These are phyloP conservation scores for Monosporascus sp. DNA, from an alignment of 2,329 filamentous ascomycete species.

Conservation along the genomic window DNA sequence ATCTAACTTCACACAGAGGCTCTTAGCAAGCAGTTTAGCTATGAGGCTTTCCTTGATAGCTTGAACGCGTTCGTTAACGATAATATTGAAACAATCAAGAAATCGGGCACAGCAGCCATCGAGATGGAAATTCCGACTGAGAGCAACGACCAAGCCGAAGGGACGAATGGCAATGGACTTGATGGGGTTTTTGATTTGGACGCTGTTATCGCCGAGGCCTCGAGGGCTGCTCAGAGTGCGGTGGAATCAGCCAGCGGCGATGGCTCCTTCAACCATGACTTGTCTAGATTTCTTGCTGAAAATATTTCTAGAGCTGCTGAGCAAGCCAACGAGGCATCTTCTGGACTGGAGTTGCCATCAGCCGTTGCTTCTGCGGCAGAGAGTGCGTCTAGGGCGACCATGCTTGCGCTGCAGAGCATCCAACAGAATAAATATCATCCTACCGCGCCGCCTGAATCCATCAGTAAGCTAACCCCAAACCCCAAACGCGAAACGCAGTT, in stretches of 20 bases:
- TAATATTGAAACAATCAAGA: conserved; percentile 24
- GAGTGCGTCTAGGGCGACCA: conserved; percentile 27
- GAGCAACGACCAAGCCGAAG: conserved; percentile 10
- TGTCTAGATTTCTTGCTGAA: conserved; percentile 24
- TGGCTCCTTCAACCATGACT: conserved; percentile 15
- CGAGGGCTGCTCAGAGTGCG: conserved; percentile 23
- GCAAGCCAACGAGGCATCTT: conserved; percentile 20
- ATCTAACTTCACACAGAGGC: conserved; percentile 15
- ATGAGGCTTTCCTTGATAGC: conserved; percentile 27
- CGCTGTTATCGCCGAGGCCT: conserved; percentile 28
- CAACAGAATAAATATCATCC: conserved; percentile 28
- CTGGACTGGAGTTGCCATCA: conserved; percentile 21
- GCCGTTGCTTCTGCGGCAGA: conserved; percentile 25
- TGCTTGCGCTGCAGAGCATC: conserved; percentile 27
- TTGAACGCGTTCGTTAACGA: conserved; percentile 28
- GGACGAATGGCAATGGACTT: conserved; percentile 13
- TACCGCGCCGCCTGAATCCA: conserved; percentile 22
- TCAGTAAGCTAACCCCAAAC: conserved; percentile 10
- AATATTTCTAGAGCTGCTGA: conserved; percentile 26
- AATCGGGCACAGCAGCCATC: conserved; percentile 17
- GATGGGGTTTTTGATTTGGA: conserved; percentile 24
- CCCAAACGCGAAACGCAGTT: neutral
- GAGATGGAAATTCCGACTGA: conserved; percentile 16
- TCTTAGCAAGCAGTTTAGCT: conserved; percentile 26
- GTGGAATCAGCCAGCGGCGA: conserved; percentile 15